Percentiles rank a stretch among this genome's conserved stretches.
phyloP scores from a whole-genome alignment of 805 yeast species.

The Priceomyces carsonii region DNA sequence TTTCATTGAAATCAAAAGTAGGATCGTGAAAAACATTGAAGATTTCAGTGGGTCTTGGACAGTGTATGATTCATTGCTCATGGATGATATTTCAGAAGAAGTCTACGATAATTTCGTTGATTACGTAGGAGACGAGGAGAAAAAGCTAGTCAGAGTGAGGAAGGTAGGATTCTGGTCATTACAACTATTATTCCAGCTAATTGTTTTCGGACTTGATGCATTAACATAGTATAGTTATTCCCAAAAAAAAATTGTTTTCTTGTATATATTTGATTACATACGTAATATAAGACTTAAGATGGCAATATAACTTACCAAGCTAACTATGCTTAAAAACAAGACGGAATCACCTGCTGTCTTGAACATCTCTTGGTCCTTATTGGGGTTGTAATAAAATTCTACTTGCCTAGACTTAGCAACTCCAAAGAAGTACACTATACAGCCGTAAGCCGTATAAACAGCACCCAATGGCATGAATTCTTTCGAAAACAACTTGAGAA shows the following conservation, averaged over 20 bases:
- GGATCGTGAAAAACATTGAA: conserved; percentile 70
- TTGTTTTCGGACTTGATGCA: conserved; percentile 82
- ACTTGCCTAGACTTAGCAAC: conserved; percentile 36
- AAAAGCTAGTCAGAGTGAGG: conserved; percentile 65
- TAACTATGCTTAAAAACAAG: conserved; percentile 49
- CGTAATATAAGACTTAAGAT: conserved; percentile 51
- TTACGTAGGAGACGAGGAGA: conserved; percentile 86
- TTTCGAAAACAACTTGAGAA: conserved; percentile 61
- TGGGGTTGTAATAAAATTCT: conserved; percentile 38
- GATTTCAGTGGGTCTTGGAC: conserved; percentile 99
- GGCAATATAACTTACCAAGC: conserved; percentile 51
- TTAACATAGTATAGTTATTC: conserved; percentile 9
- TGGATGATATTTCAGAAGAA: conserved; percentile 88
- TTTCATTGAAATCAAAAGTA: conserved; percentile 82
- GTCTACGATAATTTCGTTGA: conserved; percentile 89
- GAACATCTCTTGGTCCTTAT: conserved; percentile 43
- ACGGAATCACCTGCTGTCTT: conserved; percentile 65
- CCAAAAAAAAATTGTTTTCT: neutral
- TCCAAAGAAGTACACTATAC: conserved; percentile 39
- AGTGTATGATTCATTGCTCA: conserved; percentile 80
- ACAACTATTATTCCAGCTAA: conserved; percentile 77
- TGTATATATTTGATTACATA: conserved; percentile 25
- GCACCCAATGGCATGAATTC: conserved; percentile 70
- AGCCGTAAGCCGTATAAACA: conserved; percentile 63
- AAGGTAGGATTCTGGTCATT: conserved; percentile 93